phyloP scores from a whole-genome alignment of 768 basidiomycete genomes.

The Pisolithus albus region DNA sequence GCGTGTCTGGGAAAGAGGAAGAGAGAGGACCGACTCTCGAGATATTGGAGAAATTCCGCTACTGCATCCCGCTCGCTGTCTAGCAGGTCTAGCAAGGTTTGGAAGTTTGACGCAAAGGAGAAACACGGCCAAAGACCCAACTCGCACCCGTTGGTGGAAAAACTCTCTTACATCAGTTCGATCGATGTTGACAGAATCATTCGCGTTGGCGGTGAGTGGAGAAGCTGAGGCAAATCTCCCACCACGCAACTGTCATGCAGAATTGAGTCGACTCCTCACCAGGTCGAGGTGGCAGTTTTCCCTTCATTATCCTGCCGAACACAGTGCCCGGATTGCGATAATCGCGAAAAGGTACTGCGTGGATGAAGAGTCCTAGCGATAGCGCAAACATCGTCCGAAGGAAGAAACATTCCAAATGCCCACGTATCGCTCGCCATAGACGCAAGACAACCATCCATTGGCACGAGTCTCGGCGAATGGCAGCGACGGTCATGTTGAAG shows the following conservation, averaged over 20 bases:
- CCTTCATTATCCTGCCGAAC: background rate
- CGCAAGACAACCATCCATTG: background rate
- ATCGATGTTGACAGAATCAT: too few relatives aligned
- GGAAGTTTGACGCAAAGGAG: too few relatives aligned
- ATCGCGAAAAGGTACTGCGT: background rate
- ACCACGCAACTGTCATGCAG: background rate
- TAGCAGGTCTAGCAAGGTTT: too few relatives aligned
- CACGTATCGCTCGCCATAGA: background rate
- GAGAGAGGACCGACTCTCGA: too few relatives aligned
- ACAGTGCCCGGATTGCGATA: background rate
- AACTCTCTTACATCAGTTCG: too few relatives aligned
- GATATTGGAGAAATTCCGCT: too few relatives aligned
- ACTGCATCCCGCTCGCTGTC: too few relatives aligned
- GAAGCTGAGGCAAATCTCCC: background rate
- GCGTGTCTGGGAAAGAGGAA: too few relatives aligned
- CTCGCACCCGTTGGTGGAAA: too few relatives aligned
- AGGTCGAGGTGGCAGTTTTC: background rate
- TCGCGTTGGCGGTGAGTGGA: too few relatives aligned
- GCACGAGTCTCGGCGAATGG: background rate
- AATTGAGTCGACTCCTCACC: background rate
- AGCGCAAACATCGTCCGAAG: too few relatives aligned
- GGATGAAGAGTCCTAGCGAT: background rate
- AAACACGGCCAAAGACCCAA: too few relatives aligned
- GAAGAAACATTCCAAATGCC: background rate
- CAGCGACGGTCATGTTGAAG: background rate